These are phyloP conservation scores for Venturiaceae sp. DNA, from an alignment of 2,329 filamentous ascomycete species.

Conservation along the genomic window DNA sequence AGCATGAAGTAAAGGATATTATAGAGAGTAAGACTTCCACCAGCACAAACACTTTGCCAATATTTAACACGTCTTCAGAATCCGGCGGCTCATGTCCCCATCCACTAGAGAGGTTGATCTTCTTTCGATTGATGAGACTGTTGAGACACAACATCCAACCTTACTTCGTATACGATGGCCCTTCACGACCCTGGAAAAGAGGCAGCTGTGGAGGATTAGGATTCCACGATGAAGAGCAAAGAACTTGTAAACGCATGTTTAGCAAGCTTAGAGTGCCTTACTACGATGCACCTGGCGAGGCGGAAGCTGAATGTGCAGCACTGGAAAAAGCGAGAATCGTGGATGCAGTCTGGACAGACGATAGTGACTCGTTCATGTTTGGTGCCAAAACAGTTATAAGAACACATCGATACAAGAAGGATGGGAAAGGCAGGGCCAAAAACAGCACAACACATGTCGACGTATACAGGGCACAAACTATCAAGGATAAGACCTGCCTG, in stretches of 20 bases:
- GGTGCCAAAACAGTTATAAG: constrained; percentile 33
- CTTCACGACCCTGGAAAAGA: constrained; percentile 30
- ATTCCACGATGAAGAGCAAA: constrained; percentile 23
- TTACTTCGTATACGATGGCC: constrained; percentile 46
- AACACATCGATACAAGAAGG: constrained; percentile 16
- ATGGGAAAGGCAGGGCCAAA: constrained; percentile 14
- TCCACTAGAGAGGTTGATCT: constrained; percentile 31
- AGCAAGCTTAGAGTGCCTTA: constrained; percentile 29
- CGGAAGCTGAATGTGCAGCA: constrained; percentile 38
- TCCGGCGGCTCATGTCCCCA: constrained; percentile 18
- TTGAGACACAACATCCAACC: constrained; percentile 40
- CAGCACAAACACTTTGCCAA: neutral
- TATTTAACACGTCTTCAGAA: neutral
- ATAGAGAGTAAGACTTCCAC: constrained; percentile 19
- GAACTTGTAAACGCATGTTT: constrained; percentile 26
- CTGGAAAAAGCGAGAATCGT: constrained; percentile 34
- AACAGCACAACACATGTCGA: constrained; percentile 20
- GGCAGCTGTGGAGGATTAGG: constrained; percentile 18
- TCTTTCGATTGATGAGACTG: constrained; percentile 33
- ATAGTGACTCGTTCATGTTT: constrained; percentile 39
- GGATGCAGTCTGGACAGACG: constrained; percentile 40
- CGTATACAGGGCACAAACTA: constrained; percentile 20
- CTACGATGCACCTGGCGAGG: constrained; percentile 36
- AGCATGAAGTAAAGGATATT: constrained; percentile 23
- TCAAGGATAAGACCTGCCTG: constrained; percentile 19